Evolutionary conservation across 495 filamentous ascomycete species (phyloP).

Genomic region (Filosporella fistucella): DNA sequence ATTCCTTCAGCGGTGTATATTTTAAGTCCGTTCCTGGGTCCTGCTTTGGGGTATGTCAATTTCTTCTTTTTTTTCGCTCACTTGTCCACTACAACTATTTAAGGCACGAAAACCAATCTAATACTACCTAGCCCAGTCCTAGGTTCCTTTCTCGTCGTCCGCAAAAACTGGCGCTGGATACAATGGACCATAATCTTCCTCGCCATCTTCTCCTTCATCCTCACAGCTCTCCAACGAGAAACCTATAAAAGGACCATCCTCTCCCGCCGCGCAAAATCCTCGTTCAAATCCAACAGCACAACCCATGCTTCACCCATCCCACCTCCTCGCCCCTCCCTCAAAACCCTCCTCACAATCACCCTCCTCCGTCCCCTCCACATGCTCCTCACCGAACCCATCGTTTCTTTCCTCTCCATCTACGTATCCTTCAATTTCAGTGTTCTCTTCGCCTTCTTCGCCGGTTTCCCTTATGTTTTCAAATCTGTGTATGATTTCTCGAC

Average conservation of each 20-base stretch:
- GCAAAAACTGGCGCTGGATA: constrained; percentile 61
- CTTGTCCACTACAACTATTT: no score
- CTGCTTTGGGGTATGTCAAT: constrained; percentile 36
- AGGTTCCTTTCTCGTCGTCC: constrained; percentile 54
- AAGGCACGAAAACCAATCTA: no score
- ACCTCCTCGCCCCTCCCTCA: constrained; percentile 31
- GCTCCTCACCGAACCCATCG: constrained; percentile 63
- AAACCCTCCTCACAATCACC: constrained; percentile 50
- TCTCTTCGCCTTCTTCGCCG: constrained; percentile 63
- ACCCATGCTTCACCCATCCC: constrained; percentile 33
- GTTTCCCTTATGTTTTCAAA: constrained; percentile 51
- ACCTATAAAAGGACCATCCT: constrained; percentile 62
- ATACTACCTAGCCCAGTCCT: constrained; percentile 55
- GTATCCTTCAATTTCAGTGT: constrained; percentile 58
- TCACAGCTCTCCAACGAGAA: constrained; percentile 44
- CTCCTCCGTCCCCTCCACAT: constrained; percentile 59
- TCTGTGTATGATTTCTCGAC: constrained; percentile 43
- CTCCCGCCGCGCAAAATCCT: constrained; percentile 45
- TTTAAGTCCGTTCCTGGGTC: constrained; percentile 54
- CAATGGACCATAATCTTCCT: constrained; percentile 37
- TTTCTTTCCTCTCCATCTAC: constrained; percentile 56
- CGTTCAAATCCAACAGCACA: constrained; percentile 78
- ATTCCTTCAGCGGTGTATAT: constrained; percentile 44
- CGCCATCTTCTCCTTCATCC: constrained; percentile 34
- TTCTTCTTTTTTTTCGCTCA: background rate